Percentiles rank a stretch among this genome's conserved stretches.
Conservation (phyloP, 805 yeast species). For the Schwanniomyces vanrijiae region DNA sequence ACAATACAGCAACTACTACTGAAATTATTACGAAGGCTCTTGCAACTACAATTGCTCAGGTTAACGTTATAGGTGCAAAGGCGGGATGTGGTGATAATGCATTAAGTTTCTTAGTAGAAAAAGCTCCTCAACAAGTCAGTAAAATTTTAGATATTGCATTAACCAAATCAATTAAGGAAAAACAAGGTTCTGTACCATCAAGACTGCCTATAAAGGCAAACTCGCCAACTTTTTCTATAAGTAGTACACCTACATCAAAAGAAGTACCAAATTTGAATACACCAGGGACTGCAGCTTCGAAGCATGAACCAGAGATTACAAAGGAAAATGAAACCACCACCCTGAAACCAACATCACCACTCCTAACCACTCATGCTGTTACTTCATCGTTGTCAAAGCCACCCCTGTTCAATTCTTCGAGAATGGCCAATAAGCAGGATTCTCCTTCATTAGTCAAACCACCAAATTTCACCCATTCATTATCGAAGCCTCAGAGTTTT, state of each 20-base stretch:
- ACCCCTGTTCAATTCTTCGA: slow-evolving; percentile 19
- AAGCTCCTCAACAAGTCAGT: slow-evolving; percentile 78
- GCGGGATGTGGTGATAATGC: slow-evolving; percentile 82
- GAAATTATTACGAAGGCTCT: slow-evolving; percentile 84
- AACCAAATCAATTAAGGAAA: slow-evolving; percentile 66
- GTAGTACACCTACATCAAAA: slow-evolving; percentile 19
- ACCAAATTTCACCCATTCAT: slow-evolving; percentile 17
- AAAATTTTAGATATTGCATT: slow-evolving; percentile 78
- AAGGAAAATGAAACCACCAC: neutral
- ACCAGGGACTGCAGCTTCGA: neutral
- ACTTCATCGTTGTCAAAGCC: slow-evolving; percentile 7
- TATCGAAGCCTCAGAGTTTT: slow-evolving; percentile 24
- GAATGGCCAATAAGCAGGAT: slow-evolving; percentile 21
- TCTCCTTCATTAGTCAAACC: slow-evolving; percentile 23
- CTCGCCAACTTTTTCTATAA: neutral
- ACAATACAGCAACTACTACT: slow-evolving; percentile 80
- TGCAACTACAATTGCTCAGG: slow-evolving; percentile 91
- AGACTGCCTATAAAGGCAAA: slow-evolving; percentile 18
- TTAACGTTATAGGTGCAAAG: slow-evolving; percentile 81
- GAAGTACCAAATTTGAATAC: neutral
- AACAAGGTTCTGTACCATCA: slow-evolving; percentile 24
- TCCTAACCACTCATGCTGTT: neutral
- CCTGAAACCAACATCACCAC: neutral
- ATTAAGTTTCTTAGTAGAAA: slow-evolving; percentile 71
- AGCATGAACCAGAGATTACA: neutral